These are phyloP conservation scores for Pseudocercospora macadamiae DNA, from an alignment of 2,329 filamentous ascomycete genomes.

Conservation along the genomic window DNA sequence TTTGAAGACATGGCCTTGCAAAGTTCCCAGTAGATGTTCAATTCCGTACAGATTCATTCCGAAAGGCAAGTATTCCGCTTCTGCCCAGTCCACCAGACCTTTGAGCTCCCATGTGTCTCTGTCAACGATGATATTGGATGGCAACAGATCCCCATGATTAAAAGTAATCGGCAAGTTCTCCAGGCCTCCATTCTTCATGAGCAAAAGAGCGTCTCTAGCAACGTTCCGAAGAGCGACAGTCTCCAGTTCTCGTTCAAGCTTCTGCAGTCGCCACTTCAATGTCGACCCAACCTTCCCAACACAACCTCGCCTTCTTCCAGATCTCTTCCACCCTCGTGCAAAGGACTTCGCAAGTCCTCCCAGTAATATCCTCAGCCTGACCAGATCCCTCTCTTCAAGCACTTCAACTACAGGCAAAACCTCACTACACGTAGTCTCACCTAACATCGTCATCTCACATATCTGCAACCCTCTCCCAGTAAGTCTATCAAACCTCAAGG, in stretches of 20 bases:
- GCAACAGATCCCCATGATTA: slow-evolving; percentile 64
- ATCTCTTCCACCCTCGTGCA: slow-evolving; percentile 12
- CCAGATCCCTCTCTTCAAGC: neutral
- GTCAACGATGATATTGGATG: slow-evolving; percentile 61
- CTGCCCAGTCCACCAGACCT: slow-evolving; percentile 67
- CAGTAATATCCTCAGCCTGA: slow-evolving; percentile 9
- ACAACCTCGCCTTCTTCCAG: neutral
- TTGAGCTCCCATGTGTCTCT: slow-evolving; percentile 47
- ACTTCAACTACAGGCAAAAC: neutral
- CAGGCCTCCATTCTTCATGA: slow-evolving; percentile 22
- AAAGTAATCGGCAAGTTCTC: slow-evolving; percentile 56
- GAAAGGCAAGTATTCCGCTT: slow-evolving; percentile 64
- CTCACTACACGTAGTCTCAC: slow-evolving; percentile 7
- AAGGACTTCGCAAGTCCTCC: slow-evolving; percentile 20
- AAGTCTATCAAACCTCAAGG: slow-evolving; percentile 7
- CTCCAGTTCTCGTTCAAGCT: slow-evolving; percentile 12
- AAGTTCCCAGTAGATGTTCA: slow-evolving; percentile 60
- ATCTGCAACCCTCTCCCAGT: slow-evolving; percentile 10
- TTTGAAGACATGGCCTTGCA: slow-evolving; percentile 35
- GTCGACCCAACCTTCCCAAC: slow-evolving; percentile 14
- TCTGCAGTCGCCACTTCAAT: slow-evolving; percentile 11
- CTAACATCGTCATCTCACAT: slow-evolving; percentile 16
- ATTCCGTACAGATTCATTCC: slow-evolving; percentile 64
- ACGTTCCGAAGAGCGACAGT: neutral
- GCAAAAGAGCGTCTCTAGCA: slow-evolving; percentile 1